Evolutionary conservation across 192 early-diverging fungal genomes (phyloP).

Genomic region (Helicostylum pulchrum): DNA sequence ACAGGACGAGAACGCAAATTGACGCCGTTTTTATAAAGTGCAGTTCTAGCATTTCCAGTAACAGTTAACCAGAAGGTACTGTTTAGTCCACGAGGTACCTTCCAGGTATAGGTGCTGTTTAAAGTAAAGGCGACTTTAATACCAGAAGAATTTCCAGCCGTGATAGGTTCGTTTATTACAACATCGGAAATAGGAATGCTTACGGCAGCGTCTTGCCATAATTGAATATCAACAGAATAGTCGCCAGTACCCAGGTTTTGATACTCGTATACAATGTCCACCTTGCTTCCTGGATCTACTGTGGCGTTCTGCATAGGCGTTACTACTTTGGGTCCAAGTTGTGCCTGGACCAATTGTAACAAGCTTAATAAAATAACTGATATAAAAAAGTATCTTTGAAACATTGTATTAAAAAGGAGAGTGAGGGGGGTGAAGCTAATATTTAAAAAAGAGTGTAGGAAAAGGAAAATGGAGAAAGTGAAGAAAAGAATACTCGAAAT

Average conservation of each 20-base stretch:
- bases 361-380: too few species aligned
- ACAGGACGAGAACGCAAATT: conserved; percentile 9
- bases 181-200: conserved; percentile 11
- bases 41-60: conserved; percentile 12
- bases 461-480: too few species aligned
- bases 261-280: conserved; percentile 30
- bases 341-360: conserved; percentile 6
- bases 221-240: conserved; percentile 25
- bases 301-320: conserved; percentile 27
- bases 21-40: neutral
- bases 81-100: conserved; percentile 32
- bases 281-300: conserved; percentile 19
- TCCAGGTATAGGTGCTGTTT: conserved; percentile 27
- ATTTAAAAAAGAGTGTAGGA: too few species aligned
- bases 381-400: too few species aligned
- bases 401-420: too few species aligned
- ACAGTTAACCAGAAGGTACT: conserved; percentile 25
- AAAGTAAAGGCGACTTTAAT: conserved; percentile 2
- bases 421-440: too few species aligned
- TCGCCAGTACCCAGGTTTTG: conserved; percentile 35
- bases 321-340: conserved; percentile 23
- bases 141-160: conserved; percentile 26
- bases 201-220: conserved; percentile 21
- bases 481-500: too few species aligned
- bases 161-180: conserved; percentile 11